Evolutionary conservation across 768 basidiomycete genomes (phyloP), one percentile per base, ranked within the genome.

Genomic region (Tulasnella calospora): DNA sequence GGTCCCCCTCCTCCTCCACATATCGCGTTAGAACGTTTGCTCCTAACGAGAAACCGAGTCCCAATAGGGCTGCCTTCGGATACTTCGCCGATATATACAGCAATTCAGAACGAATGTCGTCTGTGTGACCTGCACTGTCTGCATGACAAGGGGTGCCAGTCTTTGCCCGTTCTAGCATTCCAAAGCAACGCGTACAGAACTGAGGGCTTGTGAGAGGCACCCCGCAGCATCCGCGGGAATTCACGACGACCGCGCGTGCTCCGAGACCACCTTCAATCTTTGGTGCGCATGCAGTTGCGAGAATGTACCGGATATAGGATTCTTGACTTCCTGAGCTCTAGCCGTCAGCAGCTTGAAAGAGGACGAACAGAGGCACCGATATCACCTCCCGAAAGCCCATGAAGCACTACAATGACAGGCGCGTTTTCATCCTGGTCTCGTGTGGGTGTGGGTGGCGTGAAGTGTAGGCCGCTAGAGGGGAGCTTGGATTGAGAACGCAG

Each of bases 191-290:
- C 74, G 23, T 57, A 77, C 67, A 98, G 51, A 98, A 85, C 81
- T 94, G 91, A 5, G 90, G 89, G 76, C 90, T 91, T 2, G 94
- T 97, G 78, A 98, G 83, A 2, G 93, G 93, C 40, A 92, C 90
- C 46, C 92, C 92, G 76, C 95, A 96, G 85, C 95, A 97, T 82
- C 95, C 96, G 81, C 96, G 89, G 85, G 93, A 96, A 85, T 97
- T 98, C 83, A 96, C 89, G 12, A 98, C 95, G 17, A 93, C 92
- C 6, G 89, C 96, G 78, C 98, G 88, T 84, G 94, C 97, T 21
- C 96, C 95, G 75, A 97, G 86, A 1, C 96, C 97, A n/a, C 94
- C 94, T 81, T 92, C 86, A 57, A 88, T 87, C 9, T 90, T 87
- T 36, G 93, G 88, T 38, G 87, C 87, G 83, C 92, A 92, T 19